phyloP scores from a whole-genome alignment of 129 eudicot species.

The Deinandra increscens region DNA sequence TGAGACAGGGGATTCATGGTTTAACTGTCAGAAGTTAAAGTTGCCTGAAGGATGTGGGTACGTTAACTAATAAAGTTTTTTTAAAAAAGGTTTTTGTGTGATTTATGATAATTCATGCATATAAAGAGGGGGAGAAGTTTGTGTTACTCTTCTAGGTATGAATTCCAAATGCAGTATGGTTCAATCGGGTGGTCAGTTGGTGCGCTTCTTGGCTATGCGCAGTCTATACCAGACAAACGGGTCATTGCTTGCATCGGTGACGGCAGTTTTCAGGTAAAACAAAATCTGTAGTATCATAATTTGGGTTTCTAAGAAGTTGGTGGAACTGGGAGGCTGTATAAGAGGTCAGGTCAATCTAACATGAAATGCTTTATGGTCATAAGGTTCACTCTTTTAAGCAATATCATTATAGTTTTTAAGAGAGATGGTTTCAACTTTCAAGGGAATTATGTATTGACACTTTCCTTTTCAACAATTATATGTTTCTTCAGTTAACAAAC shows the following conservation, averaged over 20 bases:
- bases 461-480: no score
- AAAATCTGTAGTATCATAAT: not conserved
- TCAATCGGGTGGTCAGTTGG: slow-evolving; percentile 75
- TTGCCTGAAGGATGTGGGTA: slow-evolving; percentile 65
- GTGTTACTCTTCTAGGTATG: slow-evolving; percentile 50
- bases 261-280: slow-evolving; percentile 51
- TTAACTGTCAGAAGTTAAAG: slow-evolving; percentile 60
- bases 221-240: slow-evolving; percentile 45
- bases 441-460: no score
- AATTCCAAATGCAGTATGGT: slow-evolving; percentile 69
- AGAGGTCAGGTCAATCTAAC: no score
- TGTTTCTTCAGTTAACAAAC: no score
- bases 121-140: slow-evolving; percentile 37
- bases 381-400: no score
- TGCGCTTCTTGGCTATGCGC: slow-evolving; percentile 68
- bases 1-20: slow-evolving; percentile 66
- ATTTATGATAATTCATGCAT: slow-evolving; percentile 17
- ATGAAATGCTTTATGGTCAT: no score
- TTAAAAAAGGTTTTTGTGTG: not conserved
- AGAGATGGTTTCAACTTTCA: no score
- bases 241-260: slow-evolving; percentile 52
- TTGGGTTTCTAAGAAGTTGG: not conserved
- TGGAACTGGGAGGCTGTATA: not conserved
- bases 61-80: slow-evolving; percentile 14
- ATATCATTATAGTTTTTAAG: no score